Percentiles rank a stretch among this genome's conserved stretches.
Conservation (phyloP, 1,284 basidiomycete genomes). For the Anthracocystis walkeri region DNA sequence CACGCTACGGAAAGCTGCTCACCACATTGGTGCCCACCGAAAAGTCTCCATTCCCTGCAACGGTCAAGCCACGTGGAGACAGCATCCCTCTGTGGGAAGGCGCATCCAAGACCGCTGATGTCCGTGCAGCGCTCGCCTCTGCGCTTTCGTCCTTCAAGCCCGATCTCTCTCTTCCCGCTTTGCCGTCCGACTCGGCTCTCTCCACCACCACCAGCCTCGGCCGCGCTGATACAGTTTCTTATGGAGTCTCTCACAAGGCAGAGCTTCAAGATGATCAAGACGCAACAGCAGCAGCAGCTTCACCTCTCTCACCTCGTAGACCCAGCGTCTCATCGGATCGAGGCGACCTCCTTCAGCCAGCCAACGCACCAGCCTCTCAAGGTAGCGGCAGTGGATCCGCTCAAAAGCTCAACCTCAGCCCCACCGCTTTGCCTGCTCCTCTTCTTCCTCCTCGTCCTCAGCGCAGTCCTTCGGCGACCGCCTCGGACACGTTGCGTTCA, state of each 20-base stretch:
- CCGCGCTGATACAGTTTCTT: constrained; percentile 45
- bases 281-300: background rate
- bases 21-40: constrained; percentile 49
- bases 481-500: constrained; percentile 27
- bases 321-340: constrained; percentile 25
- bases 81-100: constrained; percentile 53
- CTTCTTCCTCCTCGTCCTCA: constrained; percentile 43
- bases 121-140: constrained; percentile 54
- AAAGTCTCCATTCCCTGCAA: constrained; percentile 49
- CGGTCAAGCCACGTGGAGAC: constrained; percentile 27
- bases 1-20: constrained; percentile 62
- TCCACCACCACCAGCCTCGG: constrained; percentile 32
- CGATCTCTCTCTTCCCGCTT: constrained; percentile 33
- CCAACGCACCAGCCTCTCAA: constrained; percentile 5
- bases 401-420: constrained; percentile 47
- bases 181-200: constrained; percentile 16
- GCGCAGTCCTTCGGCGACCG: constrained; percentile 26
- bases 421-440: constrained; percentile 39
- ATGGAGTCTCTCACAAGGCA: constrained; percentile 36
- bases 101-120: constrained; percentile 50
- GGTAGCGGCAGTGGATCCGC: constrained; percentile 8
- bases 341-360: constrained; percentile 23
- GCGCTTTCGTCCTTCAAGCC: constrained; percentile 48
- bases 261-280: constrained; percentile 35
- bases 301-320: constrained; percentile 16